Evolutionary conservation across 202 grass and related monocot species (phyloP), one percentile per base, ranked within the genome.

Genomic region (Hordeum pubiflorum): DNA sequence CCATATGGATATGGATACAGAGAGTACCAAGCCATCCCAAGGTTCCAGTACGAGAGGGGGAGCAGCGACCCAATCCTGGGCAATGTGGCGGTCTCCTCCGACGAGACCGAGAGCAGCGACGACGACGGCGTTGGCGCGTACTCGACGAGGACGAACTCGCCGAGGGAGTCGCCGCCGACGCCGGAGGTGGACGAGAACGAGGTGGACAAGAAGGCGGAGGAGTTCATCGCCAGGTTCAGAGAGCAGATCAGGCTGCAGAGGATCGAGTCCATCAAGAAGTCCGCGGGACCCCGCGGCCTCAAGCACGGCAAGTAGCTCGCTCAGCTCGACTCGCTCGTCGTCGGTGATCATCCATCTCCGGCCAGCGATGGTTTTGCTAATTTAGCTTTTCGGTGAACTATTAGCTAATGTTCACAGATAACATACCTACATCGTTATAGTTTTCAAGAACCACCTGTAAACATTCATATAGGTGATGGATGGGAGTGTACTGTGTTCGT

Each of bases 171-270:
- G 38, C 58, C 75, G 67, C 58, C 75, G 72, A 77, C 88, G 72
- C 80, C 88, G 26, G 86, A 87, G 78, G 78, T 90, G 23, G 90
- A 87, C 57, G 88, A 93, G 78, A 97, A 91, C 74, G 93, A 97
- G 79, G 93, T 97, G 74, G 93, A 97, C 54, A 97, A 87, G 84
- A 97, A 97, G 79, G 93, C 93, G 1, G 93, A 93, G 69, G 93
- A 97, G 57, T 97, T 97, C 81, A 93, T 93, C 37, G 88, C 88
- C 10, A 85, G 86, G 83, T 97, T 97, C 86, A 93, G 90, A 71
- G 93, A 97, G 72, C 91, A 93, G 64, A 97, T 97, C 61, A 86
- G 93, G 56, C 63, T 80, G 77, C 93, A 97, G 75, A 91, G 93
- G 29, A 97, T 97, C 9, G 93, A 83, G 58, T 91, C 91, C 2